Base-by-base conservation (phyloP, 371 early-diverging fungal genomes). In the Mortierella sp. region DNA sequence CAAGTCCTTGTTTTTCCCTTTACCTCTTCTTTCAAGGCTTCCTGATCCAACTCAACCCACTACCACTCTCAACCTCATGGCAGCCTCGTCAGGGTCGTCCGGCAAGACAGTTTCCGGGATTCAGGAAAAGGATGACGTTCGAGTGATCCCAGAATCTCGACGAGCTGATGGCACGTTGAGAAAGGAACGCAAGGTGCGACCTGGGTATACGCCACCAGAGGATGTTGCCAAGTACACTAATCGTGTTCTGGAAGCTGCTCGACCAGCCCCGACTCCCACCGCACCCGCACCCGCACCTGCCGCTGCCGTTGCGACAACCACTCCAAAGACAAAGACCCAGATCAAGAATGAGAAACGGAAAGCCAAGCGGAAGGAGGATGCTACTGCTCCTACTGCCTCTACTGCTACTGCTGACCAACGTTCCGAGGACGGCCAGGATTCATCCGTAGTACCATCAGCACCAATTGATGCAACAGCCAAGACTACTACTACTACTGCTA, bases 81-180 rank as follows among this genome's bases (percentile, higher is more conserved):
- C n/a, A n/a, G n/a, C n/a, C n/a, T n/a, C n/a, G n/a, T n/a, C n/a
- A n/a, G n/a, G n/a, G n/a, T n/a, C n/a, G n/a, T n/a, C n/a, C n/a
- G n/a, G n/a, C n/a, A 50, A 57, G 49, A 54, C 63, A 8, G 28
- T 62, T 39, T 46, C 73, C 10, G 73, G 73, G 19, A 72, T 72
- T 34, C 71, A 59, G 22, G 52, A 57, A 39, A 41, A 51, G 39
- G 62, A 60, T 7, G 64, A 67, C 46, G 85, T 82, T 25, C 84
- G 88, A 4, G 80, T 84, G 56, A 85, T 90, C 22, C 88, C 88
- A 21, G 82, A 83, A 47, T 79, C 82, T 27, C 85, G 82, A 37
- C 84, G 92, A n/a, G 81, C 92, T 2, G 92, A 92, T 64, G 92
- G 92, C 41, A 80, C 87, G 13, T 57, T 85, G 54, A 84, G 92